Conservation (phyloP, 2,329 filamentous ascomycete genomes). For the Neofusicoccum sp. region DNA sequence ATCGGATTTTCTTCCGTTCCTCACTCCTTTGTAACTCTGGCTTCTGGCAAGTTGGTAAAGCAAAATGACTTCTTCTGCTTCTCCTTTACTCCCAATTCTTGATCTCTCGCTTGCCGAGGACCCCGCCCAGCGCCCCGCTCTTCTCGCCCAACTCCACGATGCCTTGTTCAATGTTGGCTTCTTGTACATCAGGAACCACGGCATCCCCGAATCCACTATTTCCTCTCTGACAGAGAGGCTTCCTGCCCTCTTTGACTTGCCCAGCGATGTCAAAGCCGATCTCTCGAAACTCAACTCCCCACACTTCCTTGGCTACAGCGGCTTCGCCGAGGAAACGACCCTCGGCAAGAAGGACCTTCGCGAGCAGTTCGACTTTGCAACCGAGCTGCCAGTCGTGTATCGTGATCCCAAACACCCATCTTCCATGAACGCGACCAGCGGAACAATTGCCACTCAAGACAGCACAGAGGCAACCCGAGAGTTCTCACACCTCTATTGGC, state of each 20-base stretch:
- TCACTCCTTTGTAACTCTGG: no score
- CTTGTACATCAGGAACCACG: constrained; percentile 56
- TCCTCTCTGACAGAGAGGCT: constrained; percentile 44
- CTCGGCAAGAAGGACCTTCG: constrained; percentile 55
- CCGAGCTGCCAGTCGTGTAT: constrained; percentile 51
- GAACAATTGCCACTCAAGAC: not conserved
- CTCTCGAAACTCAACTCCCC: constrained; percentile 57
- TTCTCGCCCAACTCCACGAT: constrained; percentile 49
- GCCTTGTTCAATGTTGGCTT: constrained; percentile 58
- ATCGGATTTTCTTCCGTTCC: not conserved
- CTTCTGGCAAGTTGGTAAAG: no score
- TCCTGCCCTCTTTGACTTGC: constrained; percentile 49
- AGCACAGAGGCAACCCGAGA: constrained; percentile 40
- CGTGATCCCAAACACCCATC: not conserved
- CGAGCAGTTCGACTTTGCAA: constrained; percentile 65
- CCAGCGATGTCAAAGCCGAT: constrained; percentile 40
- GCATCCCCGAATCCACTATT: constrained; percentile 43
- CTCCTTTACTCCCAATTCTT: constrained; percentile 49
- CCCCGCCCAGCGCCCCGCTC: constrained; percentile 34
- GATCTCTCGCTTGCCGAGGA: constrained; percentile 51
- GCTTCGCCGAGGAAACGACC: constrained; percentile 59
- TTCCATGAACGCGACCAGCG: not conserved
- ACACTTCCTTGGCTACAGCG: constrained; percentile 64
- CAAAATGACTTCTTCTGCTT: not conserved
- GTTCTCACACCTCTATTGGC: constrained; percentile 45